Base-by-base conservation (phyloP, 2,329 filamentous ascomycete species). In the Fusarium algeriense region DNA sequence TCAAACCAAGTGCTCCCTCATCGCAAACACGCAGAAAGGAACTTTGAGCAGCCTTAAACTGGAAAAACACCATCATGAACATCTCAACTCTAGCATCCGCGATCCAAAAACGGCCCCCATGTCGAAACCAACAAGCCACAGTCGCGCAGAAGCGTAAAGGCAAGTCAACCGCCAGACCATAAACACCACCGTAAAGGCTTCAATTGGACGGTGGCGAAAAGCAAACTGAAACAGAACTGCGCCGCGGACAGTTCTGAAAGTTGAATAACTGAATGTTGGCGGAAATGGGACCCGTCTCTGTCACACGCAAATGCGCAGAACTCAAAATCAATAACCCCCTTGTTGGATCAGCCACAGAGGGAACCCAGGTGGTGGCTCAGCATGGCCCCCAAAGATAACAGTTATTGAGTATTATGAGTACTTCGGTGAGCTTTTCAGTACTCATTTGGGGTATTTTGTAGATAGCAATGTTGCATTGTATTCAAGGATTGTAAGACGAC, bases 41-140 rank as follows among this genome's bases (percentile, higher is more conserved):
- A 71, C 35, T 48, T 49, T 41, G 30, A 56, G 52, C 43, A 66
- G 35, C 30, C 55, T 52, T 17, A 23, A 71, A 71, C 53, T 71
- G 55, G 55, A 71, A 71, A 71, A 71, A 72, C n/a, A 58, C 58
- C 43, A 65, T 45, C 49, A 41, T 49, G 35, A 40, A 35, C 45
- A 40, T 41, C 64, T 58, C 48, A 53, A 49, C 28, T 28, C 30
- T 40, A 56, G n/a, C 45, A 61, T 43, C 57, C 38, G 52, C 13
- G 43, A 45, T 17, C 46, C 20, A 44, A 23, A 64, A 46, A 52
- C 32, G 64, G 69, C 69, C 69, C 69, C 69, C 69, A 71, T 30
- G 4, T 49, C 15, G 32, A 19, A 56, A 37, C 40, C 7, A 38
- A 45, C 28, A 26, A 50, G n/a, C 63, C 64, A 52, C 45, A 13